These are phyloP conservation scores for Cladosporium sp. DNA, from an alignment of 2,329 filamentous ascomycete genomes.

Conservation along the genomic window DNA sequence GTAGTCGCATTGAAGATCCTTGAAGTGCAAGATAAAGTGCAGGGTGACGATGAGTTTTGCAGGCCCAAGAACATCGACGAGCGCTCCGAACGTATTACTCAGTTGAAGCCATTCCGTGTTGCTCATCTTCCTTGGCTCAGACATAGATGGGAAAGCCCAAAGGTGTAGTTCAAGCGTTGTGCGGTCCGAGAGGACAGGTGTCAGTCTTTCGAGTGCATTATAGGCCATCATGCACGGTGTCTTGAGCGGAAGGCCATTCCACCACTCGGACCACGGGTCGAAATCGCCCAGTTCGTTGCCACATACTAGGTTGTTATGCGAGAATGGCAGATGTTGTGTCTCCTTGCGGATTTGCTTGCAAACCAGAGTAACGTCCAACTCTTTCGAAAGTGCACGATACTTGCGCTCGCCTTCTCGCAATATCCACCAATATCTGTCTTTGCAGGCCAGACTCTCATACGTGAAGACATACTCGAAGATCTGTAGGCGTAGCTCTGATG, in stretches of 20 bases:
- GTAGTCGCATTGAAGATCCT: not conserved
- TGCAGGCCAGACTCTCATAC: not conserved
- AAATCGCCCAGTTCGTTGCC: not conserved
- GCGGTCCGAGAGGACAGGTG: not conserved
- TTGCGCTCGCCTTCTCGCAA: not conserved
- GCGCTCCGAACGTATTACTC: not conserved
- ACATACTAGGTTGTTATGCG: not conserved
- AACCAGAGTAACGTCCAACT: not conserved
- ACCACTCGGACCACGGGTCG: not conserved
- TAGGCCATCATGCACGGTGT: not conserved
- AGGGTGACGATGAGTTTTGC: not conserved
- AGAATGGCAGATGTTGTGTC: not conserved
- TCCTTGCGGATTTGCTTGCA: slow-evolving; percentile 4
- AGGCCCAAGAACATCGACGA: not conserved
- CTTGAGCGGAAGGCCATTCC: not conserved
- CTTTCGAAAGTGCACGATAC: not conserved
- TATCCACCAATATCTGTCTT: not conserved
- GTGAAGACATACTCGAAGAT: slow-evolving; percentile 12
- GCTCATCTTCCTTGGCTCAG: not conserved
- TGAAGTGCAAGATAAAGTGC: not conserved
- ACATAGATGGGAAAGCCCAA: not conserved
- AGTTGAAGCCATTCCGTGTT: not conserved
- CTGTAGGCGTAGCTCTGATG: not conserved
- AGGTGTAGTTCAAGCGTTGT: not conserved
- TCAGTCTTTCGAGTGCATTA: not conserved